Conservation (phyloP, 2,329 filamentous ascomycete genomes). For the Penicillium polonicum region DNA sequence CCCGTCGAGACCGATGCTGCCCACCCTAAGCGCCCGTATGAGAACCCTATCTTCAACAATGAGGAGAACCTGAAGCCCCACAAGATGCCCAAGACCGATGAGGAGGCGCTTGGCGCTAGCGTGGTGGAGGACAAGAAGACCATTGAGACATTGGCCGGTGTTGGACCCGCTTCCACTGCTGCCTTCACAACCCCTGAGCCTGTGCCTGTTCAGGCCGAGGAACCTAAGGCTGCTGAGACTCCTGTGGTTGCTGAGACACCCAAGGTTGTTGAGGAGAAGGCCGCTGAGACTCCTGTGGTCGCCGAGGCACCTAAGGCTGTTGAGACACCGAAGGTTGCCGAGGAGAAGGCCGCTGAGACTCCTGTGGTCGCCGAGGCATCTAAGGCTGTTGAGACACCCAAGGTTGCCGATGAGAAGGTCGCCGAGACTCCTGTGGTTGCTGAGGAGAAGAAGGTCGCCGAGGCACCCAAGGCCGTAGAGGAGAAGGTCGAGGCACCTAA, state of each 20-base stretch:
- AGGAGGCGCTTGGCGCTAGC: constrained; percentile 21
- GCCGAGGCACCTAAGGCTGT: constrained; percentile 6
- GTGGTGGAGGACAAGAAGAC: constrained; percentile 18
- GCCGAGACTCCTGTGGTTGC: background rate
- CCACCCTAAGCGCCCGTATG: constrained; percentile 39
- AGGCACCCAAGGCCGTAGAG: background rate
- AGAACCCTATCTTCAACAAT: constrained; percentile 33
- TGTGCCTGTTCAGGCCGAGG: constrained; percentile 9
- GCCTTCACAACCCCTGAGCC: constrained; percentile 22
- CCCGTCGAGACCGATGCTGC: constrained; percentile 20
- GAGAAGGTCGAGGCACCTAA: no score
- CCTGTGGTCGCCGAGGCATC: background rate
- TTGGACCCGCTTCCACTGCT: constrained; percentile 23
- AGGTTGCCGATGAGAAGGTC: constrained; percentile 2
- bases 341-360: background rate
- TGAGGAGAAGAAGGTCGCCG: constrained; percentile 4
- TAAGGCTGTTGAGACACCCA: background rate
- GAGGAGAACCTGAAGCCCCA: constrained; percentile 31
- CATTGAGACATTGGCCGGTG: constrained; percentile 20
- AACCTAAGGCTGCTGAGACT: constrained; percentile 2
- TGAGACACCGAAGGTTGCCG: background rate
- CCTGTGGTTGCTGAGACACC: background rate
- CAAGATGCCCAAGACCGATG: constrained; percentile 39
- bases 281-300: background rate
- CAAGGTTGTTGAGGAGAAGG: no score